These are phyloP conservation scores for Magnusiomyces fungicola DNA, from an alignment of 1,139 yeast genomes.

Conservation along the genomic window DNA sequence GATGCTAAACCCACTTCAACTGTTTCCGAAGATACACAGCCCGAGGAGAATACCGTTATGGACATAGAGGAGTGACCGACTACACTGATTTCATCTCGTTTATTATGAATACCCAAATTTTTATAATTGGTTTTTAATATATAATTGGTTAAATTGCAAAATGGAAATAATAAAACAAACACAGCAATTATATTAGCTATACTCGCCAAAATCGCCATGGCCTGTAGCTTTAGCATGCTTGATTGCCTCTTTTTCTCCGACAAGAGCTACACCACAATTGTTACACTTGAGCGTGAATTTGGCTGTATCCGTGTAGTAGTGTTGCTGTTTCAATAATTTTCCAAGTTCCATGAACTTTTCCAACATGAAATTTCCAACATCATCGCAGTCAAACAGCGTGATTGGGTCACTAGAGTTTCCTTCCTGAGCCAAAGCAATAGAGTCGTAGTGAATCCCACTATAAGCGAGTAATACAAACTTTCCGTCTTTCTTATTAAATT, in stretches of 20 bases:
- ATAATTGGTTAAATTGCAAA: too few relatives aligned
- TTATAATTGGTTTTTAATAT: constrained; percentile 2
- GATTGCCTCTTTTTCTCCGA: constrained; percentile 62
- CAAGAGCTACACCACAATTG: constrained; percentile 45
- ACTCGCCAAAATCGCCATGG: constrained; percentile 61
- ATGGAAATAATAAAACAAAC: too few relatives aligned
- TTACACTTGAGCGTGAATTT: constrained; percentile 53
- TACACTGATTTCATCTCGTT: too few relatives aligned
- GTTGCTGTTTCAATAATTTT: constrained; percentile 41
- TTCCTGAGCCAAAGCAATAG: constrained; percentile 40
- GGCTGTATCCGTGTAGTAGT: constrained; percentile 63
- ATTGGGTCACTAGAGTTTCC: too few relatives aligned
- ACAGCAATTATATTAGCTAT: too few relatives aligned
- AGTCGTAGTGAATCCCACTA: constrained; percentile 73
- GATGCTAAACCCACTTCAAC: constrained; percentile 8
- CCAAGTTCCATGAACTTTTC: constrained; percentile 40
- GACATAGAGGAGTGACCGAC: constrained; percentile 4
- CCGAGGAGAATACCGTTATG: constrained; percentile 24
- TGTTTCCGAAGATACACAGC: constrained; percentile 15
- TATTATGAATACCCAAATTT: too few relatives aligned
- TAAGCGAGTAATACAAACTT: constrained; percentile 52
- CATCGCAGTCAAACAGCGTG: constrained; percentile 36
- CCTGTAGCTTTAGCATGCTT: constrained; percentile 60
- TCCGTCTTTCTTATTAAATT: constrained; percentile 42
- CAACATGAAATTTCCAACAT: constrained; percentile 31